Base-by-base conservation (phyloP, 2,329 filamentous ascomycete species). In the Allantophomopsis lycopodina region DNA sequence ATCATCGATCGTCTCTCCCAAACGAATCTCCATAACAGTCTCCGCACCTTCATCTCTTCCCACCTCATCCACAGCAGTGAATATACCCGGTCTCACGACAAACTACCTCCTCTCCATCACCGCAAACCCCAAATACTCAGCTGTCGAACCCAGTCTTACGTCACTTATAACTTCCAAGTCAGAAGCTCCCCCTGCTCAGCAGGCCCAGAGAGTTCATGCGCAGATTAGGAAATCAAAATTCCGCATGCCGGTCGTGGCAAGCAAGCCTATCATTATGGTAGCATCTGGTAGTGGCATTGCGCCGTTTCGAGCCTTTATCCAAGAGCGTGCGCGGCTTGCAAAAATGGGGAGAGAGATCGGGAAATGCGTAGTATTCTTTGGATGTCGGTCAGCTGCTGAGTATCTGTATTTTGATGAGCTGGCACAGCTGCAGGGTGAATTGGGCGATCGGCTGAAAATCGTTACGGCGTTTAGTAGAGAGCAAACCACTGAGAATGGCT, bases 241-340 rank as follows among this genome's bases (percentile, higher is more conserved):
- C 55, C 65, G 64, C 37, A 57, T 69, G 2, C 66, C 66, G 0
- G 49, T 57, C 10, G 50, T 56, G 0, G 50, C 57, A 6, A 57
- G 55, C 4, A 62, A 56, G 0, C 71, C 70, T 0, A 51, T 76
- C 8, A 57, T 76, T 38, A 68, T 73, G 64, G 55, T 73, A 7
- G 66, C 58, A 3, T 58, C 68, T 0, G 70, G 69, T 1, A 71
- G 28, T 16, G 64, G 64, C 0, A 54, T 68, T 4, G 65, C 64
- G 0, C 65, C 65, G 0, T 68, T 68, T 56, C 59, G 61, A 3
- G 65, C 60, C 0, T 69, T 68, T 45, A 43, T 67, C 4, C 55
- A 60, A 50, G 63, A 68, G 33, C 62, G 65, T 0, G 57, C 55
- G 2, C 59, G 60, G 8, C 59, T 67, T 38, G 50, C 61, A 4